These are phyloP conservation scores for Penicillium carneum DNA, from an alignment of 2,329 filamentous ascomycete species.

Conservation along the genomic window DNA sequence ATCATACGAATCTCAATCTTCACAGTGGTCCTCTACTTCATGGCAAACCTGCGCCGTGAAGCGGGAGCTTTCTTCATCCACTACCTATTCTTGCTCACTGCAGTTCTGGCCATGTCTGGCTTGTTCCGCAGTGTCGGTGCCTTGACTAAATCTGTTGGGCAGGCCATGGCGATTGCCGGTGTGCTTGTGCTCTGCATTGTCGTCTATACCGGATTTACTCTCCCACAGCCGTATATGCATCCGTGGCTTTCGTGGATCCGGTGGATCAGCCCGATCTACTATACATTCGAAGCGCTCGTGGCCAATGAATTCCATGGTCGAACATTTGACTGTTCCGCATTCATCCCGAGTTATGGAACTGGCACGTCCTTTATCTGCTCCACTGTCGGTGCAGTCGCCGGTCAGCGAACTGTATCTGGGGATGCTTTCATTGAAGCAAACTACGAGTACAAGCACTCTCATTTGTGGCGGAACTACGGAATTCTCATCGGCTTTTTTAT, in stretches of 20 bases:
- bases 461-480: conserved; percentile 74
- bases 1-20: conserved; percentile 75
- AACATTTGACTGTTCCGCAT: conserved; percentile 30
- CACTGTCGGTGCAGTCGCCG: conserved; percentile 59
- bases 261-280: conserved; percentile 45
- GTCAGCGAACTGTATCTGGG: conserved; percentile 63
- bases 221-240: conserved; percentile 55
- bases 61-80: conserved; percentile 85
- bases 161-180: conserved; percentile 59
- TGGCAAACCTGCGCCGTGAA: conserved; percentile 78
- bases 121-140: conserved; percentile 63
- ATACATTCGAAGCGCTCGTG: conserved; percentile 42
- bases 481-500: conserved; percentile 69
- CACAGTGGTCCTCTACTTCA: conserved; percentile 83
- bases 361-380: conserved; percentile 31
- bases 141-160: conserved; percentile 47
- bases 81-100: conserved; percentile 54
- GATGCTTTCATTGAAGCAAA: conserved; percentile 62
- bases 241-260: conserved; percentile 58
- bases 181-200: conserved; percentile 43
- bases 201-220: conserved; percentile 48
- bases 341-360: conserved; percentile 32
- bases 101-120: conserved; percentile 59
- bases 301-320: conserved; percentile 44
- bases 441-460: conserved; percentile 63